Conservation (phyloP, 345 rosid species). For the Lepidium aucheri region DNA sequence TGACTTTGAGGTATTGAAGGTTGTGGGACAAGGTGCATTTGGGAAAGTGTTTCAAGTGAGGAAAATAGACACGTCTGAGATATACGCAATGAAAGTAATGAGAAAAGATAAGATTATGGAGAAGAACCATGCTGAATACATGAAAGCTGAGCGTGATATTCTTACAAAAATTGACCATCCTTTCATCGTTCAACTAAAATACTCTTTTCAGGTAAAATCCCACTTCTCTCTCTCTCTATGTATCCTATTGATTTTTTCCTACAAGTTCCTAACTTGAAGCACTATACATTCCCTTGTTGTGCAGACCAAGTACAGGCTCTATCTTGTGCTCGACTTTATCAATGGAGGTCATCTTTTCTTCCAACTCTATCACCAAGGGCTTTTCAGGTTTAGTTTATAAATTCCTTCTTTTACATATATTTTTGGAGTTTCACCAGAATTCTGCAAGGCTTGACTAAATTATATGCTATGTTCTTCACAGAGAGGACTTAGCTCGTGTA, state of each 20-base stretch:
- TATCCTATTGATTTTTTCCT: neutral
- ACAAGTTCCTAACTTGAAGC: neutral
- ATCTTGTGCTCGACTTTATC: constrained; percentile 85
- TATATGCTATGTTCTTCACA: constrained; percentile 19
- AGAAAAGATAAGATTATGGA: constrained; percentile 89
- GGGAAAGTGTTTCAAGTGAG: constrained; percentile 92
- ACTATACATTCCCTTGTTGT: neutral
- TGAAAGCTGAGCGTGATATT: constrained; percentile 95
- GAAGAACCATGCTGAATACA: constrained; percentile 88
- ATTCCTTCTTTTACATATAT: neutral
- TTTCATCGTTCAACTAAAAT: constrained; percentile 80
- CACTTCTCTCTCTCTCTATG: neutral
- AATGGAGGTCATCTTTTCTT: constrained; percentile 97
- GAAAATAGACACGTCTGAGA: constrained; percentile 72
- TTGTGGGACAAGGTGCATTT: constrained; percentile 95
- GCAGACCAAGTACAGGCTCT: constrained; percentile 89
- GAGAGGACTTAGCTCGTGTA: constrained; percentile 90
- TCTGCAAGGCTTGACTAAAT: constrained; percentile 8
- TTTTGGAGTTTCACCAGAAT: neutral
- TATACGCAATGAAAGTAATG: constrained; percentile 98
- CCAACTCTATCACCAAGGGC: constrained; percentile 94
- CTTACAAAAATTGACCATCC: constrained; percentile 81
- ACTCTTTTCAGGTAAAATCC: constrained; percentile 71
- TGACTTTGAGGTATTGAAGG: constrained; percentile 79
- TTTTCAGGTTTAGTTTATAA: constrained; percentile 52